phyloP scores from a whole-genome alignment of 2,329 filamentous ascomycete genomes.

The Exophiala spinifera region DNA sequence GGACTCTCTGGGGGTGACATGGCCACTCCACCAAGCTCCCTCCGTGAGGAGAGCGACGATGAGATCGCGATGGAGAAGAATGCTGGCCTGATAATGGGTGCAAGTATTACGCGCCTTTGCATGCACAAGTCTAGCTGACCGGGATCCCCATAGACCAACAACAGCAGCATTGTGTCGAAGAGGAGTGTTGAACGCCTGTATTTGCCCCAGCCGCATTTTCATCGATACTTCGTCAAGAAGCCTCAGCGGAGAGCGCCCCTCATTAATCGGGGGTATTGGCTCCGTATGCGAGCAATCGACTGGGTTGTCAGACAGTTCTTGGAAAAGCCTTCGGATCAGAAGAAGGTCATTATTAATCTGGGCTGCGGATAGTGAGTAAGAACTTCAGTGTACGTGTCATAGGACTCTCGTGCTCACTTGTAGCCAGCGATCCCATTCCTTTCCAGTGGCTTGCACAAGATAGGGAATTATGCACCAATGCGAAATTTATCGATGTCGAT shows the following conservation, averaged over 20 bases:
- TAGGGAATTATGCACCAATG: constrained; percentile 40
- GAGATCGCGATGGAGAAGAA: constrained; percentile 37
- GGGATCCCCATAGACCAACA: constrained; percentile 65
- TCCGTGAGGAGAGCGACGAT: constrained; percentile 12
- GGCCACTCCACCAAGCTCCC: constrained; percentile 11
- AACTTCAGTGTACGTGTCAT: background rate
- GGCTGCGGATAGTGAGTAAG: constrained; percentile 31
- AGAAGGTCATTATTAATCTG: constrained; percentile 29
- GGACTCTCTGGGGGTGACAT: constrained; percentile 3
- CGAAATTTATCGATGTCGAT: constrained; percentile 29
- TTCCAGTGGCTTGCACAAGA: constrained; percentile 76
- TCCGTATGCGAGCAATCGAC: constrained; percentile 80
- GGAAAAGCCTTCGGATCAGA: constrained; percentile 43
- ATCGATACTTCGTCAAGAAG: constrained; percentile 82
- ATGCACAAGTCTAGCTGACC: background rate
- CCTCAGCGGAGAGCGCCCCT: constrained; percentile 78
- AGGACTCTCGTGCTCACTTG: constrained; percentile 3
- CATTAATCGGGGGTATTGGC: constrained; percentile 86
- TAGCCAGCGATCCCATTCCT: constrained; percentile 72
- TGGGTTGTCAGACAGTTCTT: constrained; percentile 71
- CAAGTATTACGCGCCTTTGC: constrained; percentile 34
- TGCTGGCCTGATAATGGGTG: constrained; percentile 54
- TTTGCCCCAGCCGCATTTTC: constrained; percentile 77
- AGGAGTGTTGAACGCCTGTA: constrained; percentile 89
- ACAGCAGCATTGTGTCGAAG: constrained; percentile 88